Evolutionary conservation across 2,329 filamentous ascomycete species (phyloP), one percentile per base, ranked within the genome.

Genomic region (Xylariaceae sp.): DNA sequence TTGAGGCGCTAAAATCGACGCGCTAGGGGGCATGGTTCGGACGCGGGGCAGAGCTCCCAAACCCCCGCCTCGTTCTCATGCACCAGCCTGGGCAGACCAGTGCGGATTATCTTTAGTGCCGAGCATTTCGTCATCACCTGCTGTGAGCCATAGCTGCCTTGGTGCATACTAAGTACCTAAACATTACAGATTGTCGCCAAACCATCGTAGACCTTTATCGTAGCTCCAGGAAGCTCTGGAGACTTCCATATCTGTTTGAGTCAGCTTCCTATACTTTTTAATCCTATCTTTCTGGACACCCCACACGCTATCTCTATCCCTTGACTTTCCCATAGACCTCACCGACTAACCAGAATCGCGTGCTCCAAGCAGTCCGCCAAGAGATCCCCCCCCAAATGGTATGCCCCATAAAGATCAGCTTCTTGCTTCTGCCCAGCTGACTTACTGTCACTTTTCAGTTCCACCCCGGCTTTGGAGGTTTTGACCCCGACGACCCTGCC

Each of bases 401-500:
- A 47, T 33, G 58, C 51, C 30, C 32, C 30, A 20, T n/a, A 8
- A 46, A 13, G 35, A 13, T 36, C 16, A 29, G n/a, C 46, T 50
- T 35, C 43, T 20, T 20, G 9, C 18, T 18, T 46, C 27, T 29
- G 5, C 46, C 3, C 18, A 23, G 27, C 43, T 57, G 33, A 56
- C 35, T 8, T 29, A 13, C 21, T 21, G 10, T 15, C 24, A 23
- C 20, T 42, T 35, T 16, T 45, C 18, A 77, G 70, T 71, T 59
- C 50, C 65, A 68, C 55, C 69, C 76, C 26, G 72, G 72, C 50
- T 74, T 73, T 54, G 71, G 71, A 44, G 75, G 70, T 40, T 77
- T 76, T 61, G 77, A 81, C 63, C 73, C 77, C 53, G 70, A 69
- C 56, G 76, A 81, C 62, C 74, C 77, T n/a, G 72, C 75, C 24